Evolutionary conservation across 2,329 filamentous ascomycete genomes (phyloP).

Genomic region (Thielaviopsis cerberus): DNA sequence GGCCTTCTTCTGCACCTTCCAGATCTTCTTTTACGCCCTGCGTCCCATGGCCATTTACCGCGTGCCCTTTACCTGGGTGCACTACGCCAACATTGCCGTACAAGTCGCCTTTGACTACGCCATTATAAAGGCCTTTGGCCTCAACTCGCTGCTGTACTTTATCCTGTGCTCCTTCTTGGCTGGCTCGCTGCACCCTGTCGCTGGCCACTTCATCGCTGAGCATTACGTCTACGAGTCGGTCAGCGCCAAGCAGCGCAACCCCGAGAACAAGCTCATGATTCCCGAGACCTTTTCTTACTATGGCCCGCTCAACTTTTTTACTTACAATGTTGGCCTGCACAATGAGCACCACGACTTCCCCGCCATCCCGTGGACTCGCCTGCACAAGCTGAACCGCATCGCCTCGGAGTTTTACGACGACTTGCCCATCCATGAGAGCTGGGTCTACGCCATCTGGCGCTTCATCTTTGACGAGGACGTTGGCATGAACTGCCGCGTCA

Average conservation of each 20-base stretch:
- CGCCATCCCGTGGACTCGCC: conserved; percentile 80
- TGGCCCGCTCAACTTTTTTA: conserved; percentile 73
- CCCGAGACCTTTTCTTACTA: conserved; percentile 98
- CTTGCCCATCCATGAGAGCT: conserved; percentile 72
- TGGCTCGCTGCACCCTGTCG: conserved; percentile 80
- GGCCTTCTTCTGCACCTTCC: conserved; percentile 97
- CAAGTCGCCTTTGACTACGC: conserved; percentile 63
- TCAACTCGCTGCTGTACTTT: conserved; percentile 59
- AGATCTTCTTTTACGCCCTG: conserved; percentile 95
- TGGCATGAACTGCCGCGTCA: conserved; percentile 79
- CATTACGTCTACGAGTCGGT: conserved; percentile 68
- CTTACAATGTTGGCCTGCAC: conserved; percentile 93
- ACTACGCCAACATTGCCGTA: conserved; percentile 59
- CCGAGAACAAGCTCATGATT: conserved; percentile 44
- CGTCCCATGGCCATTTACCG: conserved; percentile 89
- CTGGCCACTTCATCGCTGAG: conserved; percentile 96
- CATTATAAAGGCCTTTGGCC: conserved; percentile 42
- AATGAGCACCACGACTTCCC: conserved; percentile 99
- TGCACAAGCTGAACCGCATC: conserved; percentile 58
- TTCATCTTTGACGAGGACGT: conserved; percentile 85
- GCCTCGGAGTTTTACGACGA: conserved; percentile 84
- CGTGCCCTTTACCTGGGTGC: conserved; percentile 69
- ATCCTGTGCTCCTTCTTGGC: conserved; percentile 83
- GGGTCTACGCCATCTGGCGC: conserved; percentile 84
- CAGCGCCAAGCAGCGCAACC: conserved; percentile 33